Conservation (phyloP, 1,284 basidiomycete species). For the Pyrrhoderma noxium region DNA sequence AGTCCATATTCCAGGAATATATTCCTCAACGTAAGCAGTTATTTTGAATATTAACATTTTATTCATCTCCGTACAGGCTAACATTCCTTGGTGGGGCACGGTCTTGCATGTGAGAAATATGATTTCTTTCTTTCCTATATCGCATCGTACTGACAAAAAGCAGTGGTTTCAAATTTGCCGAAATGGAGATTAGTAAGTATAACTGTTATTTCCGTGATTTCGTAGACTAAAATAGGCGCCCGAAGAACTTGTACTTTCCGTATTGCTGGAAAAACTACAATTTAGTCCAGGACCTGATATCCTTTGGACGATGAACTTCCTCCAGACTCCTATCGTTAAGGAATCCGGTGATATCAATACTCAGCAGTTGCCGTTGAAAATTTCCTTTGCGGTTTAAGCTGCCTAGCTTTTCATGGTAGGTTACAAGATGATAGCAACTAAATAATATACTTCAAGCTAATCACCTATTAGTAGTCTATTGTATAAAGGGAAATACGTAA, state of each 20-base stretch:
- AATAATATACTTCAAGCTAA: no score
- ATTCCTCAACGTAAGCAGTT: constrained; percentile 17
- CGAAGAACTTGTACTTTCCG: constrained; percentile 9
- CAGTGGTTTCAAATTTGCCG: constrained; percentile 18
- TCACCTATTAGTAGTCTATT: no score
- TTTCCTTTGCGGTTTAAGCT: background rate
- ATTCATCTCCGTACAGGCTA: constrained; percentile 8
- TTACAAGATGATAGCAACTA: no score
- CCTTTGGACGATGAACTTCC: constrained; percentile 16
- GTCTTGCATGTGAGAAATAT: constrained; percentile 16
- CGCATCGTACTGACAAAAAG: background rate
- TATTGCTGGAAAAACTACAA: constrained; percentile 11
- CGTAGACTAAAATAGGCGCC: background rate
- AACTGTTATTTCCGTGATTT: background rate
- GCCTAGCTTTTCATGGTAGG: background rate
- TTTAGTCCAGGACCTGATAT: constrained; percentile 15
- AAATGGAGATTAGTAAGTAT: constrained; percentile 18
- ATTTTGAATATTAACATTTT: background rate
- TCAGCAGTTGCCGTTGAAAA: constrained; percentile 10
- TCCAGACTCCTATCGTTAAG: constrained; percentile 11
- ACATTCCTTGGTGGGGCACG: constrained; percentile 17
- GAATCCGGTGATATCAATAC: constrained; percentile 1
- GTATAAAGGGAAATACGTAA: no score
- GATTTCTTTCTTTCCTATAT: background rate
- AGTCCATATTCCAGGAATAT: constrained; percentile 17